Evolutionary conservation across 1,284 basidiomycete genomes (phyloP), one percentile per base, ranked within the genome.

Genomic region (Trametes polyzona): DNA sequence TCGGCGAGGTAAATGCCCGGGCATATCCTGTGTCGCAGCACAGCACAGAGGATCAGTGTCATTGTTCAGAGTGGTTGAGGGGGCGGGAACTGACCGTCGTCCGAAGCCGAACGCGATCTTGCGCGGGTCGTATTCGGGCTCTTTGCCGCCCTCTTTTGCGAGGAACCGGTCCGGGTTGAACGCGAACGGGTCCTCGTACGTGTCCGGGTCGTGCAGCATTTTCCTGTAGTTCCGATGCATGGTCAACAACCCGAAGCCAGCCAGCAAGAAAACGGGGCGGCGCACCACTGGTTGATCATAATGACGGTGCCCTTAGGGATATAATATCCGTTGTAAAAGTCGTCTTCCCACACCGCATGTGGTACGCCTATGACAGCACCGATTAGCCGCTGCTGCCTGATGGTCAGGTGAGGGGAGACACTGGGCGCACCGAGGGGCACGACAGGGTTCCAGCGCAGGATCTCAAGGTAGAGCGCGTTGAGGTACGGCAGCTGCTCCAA

Each of bases 111-210:
- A 72, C 14, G 58, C 61, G 23, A 66, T 49, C 21, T 56, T 58
- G 26, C 66, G 61, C 14, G 69, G 67, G 51, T 70, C 69, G 24
- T 47, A 36, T 35, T 68, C 64, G 3, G 62, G 55, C 23, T 35
- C 40, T 29, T 54, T 59, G 14, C 53, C 57, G 33, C 58, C 55
- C 23, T 47, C 50, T 4, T 52, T 30, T 6, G 62, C 48, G 8
- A 72, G 41, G 61, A 68, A 69, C n/a, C 71, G 57, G 4, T 66
- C 65, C 1, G 71, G 71, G 32, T 68, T 62, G 53, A 73, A 74
- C n/a, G 40, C 47, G 40, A 65, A 59, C 24, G 72, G 72, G 36
- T 70, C 57, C 8, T 48, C 35, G 50, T 72, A 73, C 1, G 59
- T 49, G 12, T 57, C 57, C 12, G 67, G 65, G 55, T 73, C 69